phyloP scores from a whole-genome alignment of 1,284 basidiomycete genomes.

The Mrakiaceae sp. region DNA sequence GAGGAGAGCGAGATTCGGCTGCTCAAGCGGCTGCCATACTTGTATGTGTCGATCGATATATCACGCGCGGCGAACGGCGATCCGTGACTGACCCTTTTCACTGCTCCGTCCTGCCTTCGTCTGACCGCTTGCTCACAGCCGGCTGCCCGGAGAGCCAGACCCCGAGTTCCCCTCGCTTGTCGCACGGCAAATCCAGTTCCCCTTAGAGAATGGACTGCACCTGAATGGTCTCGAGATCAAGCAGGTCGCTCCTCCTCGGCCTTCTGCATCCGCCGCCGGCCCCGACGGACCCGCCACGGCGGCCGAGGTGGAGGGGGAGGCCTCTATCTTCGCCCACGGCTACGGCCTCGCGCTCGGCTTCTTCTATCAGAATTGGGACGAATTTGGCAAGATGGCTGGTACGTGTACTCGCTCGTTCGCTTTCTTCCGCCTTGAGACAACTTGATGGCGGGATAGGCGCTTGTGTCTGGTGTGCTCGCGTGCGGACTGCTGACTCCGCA shows the following conservation, averaged over 20 bases:
- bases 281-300: not conserved
- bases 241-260: not conserved
- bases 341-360: slow-evolving; percentile 67
- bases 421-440: not conserved
- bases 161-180: slow-evolving; percentile 5
- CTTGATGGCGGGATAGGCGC: not conserved
- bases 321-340: slow-evolving; percentile 70
- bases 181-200: slow-evolving; percentile 1
- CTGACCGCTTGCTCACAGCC: not conserved
- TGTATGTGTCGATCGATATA: slow-evolving; percentile 1
- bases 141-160: slow-evolving; percentile 9
- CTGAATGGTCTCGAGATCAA: slow-evolving; percentile 14
- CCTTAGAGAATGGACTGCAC: not conserved
- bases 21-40: slow-evolving; percentile 10
- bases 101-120: not conserved
- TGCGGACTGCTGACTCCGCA: no score
- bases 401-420: not conserved
- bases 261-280: not conserved
- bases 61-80: not conserved
- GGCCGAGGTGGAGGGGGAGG: slow-evolving; percentile 41
- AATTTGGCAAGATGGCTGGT: not conserved
- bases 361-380: slow-evolving; percentile 35
- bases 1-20: slow-evolving; percentile 2
- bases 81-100: not conserved
- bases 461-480: no score